phyloP scores from a whole-genome alignment of 2,329 filamentous ascomycete species.

The Plectosphaerella cucumerina region DNA sequence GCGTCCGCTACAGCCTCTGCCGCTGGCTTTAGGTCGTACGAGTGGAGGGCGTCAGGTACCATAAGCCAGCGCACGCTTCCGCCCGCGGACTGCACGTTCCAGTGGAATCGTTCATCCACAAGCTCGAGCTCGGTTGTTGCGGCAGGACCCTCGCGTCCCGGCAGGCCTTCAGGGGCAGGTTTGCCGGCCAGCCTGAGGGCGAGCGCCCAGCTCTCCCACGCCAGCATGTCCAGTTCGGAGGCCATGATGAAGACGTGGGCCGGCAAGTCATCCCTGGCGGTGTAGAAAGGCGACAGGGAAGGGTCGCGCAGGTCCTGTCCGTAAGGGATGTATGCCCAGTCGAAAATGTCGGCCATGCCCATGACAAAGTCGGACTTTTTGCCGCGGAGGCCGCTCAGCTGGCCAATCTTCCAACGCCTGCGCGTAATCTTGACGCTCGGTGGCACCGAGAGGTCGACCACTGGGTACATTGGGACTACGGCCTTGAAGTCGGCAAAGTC shows the following conservation, averaged over 20 bases:
- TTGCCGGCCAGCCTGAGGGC: conserved; percentile 14
- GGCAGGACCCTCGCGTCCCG: conserved; percentile 11
- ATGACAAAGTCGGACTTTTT: conserved; percentile 10
- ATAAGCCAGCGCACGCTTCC: conserved; percentile 31
- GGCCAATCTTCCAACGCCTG: conserved; percentile 19
- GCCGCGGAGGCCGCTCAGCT: conserved; percentile 13
- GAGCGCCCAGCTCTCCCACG: conserved; percentile 13
- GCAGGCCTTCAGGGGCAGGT: background rate
- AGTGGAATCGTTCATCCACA: conserved; percentile 29
- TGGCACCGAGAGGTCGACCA: conserved; percentile 26
- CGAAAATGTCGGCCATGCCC: conserved; percentile 19
- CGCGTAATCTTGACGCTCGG: conserved; percentile 15
- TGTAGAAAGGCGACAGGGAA: conserved; percentile 28
- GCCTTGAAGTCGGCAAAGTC: conserved; percentile 17
- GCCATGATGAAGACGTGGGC: conserved; percentile 29
- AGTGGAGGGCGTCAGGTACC: conserved; percentile 36
- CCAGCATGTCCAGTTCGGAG: conserved; percentile 31
- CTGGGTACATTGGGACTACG: conserved; percentile 37
- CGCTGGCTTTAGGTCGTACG: conserved; percentile 30
- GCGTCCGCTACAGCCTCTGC: conserved; percentile 19
- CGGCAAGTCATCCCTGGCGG: conserved; percentile 23
- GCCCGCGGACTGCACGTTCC: conserved; percentile 21
- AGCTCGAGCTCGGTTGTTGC: conserved; percentile 15
- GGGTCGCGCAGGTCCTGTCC: conserved; percentile 26
- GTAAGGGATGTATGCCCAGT: conserved; percentile 27